Percentiles rank a stretch among this genome's conserved stretches.
These are phyloP conservation scores for Rhodotorula graminis DNA, from an alignment of 768 basidiomycete genomes.

Conservation along the genomic window DNA sequence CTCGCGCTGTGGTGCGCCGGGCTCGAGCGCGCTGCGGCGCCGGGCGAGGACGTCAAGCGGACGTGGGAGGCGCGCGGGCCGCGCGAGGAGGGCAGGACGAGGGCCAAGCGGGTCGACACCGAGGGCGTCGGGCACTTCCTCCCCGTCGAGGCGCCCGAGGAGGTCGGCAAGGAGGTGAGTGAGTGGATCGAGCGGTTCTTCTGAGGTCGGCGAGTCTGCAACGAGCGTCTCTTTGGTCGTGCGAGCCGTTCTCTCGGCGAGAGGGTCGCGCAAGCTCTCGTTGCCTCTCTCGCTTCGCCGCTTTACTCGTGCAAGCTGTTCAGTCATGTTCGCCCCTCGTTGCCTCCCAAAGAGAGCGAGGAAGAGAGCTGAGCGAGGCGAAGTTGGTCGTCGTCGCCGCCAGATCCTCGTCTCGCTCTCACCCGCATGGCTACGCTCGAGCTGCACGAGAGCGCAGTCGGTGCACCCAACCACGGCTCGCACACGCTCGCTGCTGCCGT, in stretches of 20 bases:
- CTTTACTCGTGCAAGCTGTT: no score
- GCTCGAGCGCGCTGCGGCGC: background rate
- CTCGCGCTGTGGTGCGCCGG: constrained; percentile 2
- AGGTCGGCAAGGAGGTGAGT: background rate
- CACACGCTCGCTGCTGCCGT: background rate
- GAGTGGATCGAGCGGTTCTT: background rate
- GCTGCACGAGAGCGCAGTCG: background rate
- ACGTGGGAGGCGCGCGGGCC: background rate
- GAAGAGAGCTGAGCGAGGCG: no score
- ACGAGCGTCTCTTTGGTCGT: no score
- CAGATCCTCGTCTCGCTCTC: no score
- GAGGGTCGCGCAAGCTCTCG: no score
- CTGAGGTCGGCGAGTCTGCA: background rate
- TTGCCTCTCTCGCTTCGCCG: no score
- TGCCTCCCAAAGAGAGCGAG: no score
- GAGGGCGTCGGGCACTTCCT: background rate
- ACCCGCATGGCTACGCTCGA: constrained; percentile 12
- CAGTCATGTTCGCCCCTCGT: no score
- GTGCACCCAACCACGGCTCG: background rate
- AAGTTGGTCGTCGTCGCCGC: no score
- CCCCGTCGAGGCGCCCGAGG: constrained; percentile 8
- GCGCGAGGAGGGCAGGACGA: background rate
- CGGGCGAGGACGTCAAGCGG: background rate
- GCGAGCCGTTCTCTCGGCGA: no score
- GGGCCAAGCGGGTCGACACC: background rate